Percentiles rank a stretch among this genome's conserved stretches.
Conservation (phyloP, 257 asterid genomes). For the Parsonsia alboflavescens region DNA sequence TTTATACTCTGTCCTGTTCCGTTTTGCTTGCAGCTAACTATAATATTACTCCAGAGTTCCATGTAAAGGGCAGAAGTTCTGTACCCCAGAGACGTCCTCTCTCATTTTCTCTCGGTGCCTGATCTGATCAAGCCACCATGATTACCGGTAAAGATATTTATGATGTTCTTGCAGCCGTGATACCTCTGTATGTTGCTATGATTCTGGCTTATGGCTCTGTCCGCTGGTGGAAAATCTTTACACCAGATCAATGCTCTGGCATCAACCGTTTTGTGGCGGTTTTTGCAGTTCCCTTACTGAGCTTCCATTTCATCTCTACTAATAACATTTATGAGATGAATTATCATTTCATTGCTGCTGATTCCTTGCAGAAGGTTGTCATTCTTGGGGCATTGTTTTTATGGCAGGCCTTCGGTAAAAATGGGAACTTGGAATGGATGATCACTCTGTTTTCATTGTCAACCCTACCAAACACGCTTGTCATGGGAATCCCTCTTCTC, state of each 20-base stretch:
- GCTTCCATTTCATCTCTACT: conserved; percentile 85
- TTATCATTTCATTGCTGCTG: conserved; percentile 84
- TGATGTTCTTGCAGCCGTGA: conserved; percentile 73
- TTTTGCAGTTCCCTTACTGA: conserved; percentile 79
- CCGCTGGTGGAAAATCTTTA: conserved; percentile 89
- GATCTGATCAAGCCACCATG: conserved; percentile 25
- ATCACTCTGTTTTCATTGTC: conserved; percentile 81
- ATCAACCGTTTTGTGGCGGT: conserved; percentile 91
- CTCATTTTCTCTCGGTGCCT: background rate
- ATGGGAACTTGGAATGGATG: conserved; percentile 70
- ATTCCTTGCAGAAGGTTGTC: conserved; percentile 70
- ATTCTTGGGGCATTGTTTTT: conserved; percentile 55
- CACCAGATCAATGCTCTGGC: conserved; percentile 90
- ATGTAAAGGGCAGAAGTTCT: background rate
- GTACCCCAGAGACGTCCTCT: background rate
- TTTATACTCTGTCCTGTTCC: background rate
- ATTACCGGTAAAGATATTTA: conserved; percentile 76
- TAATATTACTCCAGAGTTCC: background rate
- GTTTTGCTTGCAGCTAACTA: background rate
- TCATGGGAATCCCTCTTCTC: conserved; percentile 87
- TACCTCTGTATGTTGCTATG: conserved; percentile 86
- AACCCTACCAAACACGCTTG: conserved; percentile 83
- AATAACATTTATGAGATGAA: conserved; percentile 78
- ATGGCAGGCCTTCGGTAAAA: conserved; percentile 59
- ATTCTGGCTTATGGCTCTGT: conserved; percentile 82